Evolutionary conservation across 345 rosid genomes (phyloP), one percentile per base, ranked within the genome.

Genomic region (Corchorus capsularis): DNA sequence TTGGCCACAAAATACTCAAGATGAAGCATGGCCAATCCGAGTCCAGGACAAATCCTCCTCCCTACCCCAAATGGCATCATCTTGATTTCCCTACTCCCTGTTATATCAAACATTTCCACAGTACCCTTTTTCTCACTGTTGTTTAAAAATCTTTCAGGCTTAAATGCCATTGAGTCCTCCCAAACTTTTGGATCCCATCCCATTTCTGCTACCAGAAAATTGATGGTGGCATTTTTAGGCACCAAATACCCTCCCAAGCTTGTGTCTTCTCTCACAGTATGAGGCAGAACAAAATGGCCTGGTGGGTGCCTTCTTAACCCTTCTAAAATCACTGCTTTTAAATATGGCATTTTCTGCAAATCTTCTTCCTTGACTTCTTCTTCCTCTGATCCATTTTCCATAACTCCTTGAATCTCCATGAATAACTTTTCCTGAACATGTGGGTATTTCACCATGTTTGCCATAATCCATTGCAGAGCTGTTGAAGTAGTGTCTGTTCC

Each of bases 61-160:
- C 83, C 88, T 0, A 73, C 88, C 14, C 88, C 88, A 20, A 82
- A 85, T 16, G 86, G 87, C 87, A 85, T 84, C 87, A 84, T 84
- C 77, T 85, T 85, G 15, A 82, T 85, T 59, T 79, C 81, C 77
- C 80, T 72, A n/a, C 83, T 79, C 59, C 87, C 85, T 4, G 85
- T 82, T 4, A 85, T 69, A 27, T 85, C 87, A 2, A 71, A 35
- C 34, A 68, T 76, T 78, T 63, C 71, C n/a, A 17, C 78, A 27
- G 27, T 27, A 17, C 35, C 19, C 11, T 37, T 27, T 9, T 22
- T 34, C 27, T 60, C 41, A 60, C 41, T 27, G 14, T 16, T 27
- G 14, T 16, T 63, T 19, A 85, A 15, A 56, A 82, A 85, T 20
- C 88, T 82, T 41, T 85, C 82, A 6, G 87, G 87, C 46, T 73